Evolutionary conservation across 2,329 filamentous ascomycete species (phyloP).

Genomic region (Sporothrix euskadiensis): DNA sequence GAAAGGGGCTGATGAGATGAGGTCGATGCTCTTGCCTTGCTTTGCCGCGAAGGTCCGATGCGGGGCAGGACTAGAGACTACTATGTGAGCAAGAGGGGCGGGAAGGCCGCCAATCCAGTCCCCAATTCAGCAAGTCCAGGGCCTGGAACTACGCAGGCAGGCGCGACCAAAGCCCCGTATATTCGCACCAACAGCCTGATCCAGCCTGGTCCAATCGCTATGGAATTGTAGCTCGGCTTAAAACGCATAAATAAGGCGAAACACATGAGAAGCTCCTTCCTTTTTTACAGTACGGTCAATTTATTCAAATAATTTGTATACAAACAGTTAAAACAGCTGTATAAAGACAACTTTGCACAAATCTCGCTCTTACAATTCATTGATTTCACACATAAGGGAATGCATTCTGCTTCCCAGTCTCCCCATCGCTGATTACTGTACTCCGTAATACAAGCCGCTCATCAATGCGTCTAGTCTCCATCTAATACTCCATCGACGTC

Average conservation of each 20-base stretch:
- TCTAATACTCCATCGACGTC: constrained; percentile 60
- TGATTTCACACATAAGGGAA: background rate
- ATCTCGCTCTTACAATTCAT: background rate
- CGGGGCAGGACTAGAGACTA: background rate
- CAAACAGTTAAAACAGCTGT: background rate
- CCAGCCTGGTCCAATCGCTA: background rate
- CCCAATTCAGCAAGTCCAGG: background rate
- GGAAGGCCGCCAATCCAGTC: background rate
- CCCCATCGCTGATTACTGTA: background rate
- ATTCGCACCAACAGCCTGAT: background rate
- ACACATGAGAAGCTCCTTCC: background rate
- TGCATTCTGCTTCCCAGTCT: background rate
- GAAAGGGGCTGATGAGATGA: constrained; percentile 2
- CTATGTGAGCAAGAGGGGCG: background rate
- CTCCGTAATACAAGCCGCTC: background rate
- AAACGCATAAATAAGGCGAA: background rate
- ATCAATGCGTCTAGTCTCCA: background rate
- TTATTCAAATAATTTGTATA: background rate
- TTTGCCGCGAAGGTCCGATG: constrained; percentile 18
- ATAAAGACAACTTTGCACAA: background rate
- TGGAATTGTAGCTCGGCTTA: background rate
- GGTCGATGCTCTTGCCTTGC: background rate
- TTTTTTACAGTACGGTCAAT: background rate
- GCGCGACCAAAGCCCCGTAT: background rate
- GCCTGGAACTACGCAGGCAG: background rate